Evolutionary conservation across 2,329 filamentous ascomycete genomes (phyloP).

Genomic region (Aspergillus pseudoviridinutans): DNA sequence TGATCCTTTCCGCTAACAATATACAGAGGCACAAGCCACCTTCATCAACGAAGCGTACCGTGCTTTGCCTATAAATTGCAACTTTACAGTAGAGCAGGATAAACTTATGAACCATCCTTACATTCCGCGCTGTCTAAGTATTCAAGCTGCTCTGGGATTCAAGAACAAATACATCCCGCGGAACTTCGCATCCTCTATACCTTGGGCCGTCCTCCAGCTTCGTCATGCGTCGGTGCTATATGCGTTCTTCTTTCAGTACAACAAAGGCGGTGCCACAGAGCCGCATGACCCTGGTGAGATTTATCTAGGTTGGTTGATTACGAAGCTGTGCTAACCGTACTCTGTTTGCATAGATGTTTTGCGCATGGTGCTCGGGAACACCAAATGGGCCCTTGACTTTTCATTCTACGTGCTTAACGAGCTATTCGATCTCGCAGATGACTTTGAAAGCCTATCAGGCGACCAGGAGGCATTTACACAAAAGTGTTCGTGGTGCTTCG

Average conservation of each 20-base stretch:
- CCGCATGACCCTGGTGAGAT: constrained; percentile 56
- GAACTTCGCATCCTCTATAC: constrained; percentile 66
- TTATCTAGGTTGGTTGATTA: not conserved
- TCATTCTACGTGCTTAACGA: constrained; percentile 54
- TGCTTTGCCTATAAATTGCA: constrained; percentile 68
- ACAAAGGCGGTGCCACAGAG: constrained; percentile 47
- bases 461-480: constrained; percentile 36
- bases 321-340: not conserved
- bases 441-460: constrained; percentile 29
- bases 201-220: constrained; percentile 70
- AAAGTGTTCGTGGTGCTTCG: constrained; percentile 25
- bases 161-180: constrained; percentile 59
- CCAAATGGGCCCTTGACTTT: constrained; percentile 72
- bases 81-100: constrained; percentile 78
- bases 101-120: constrained; percentile 67
- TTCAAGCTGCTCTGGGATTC: constrained; percentile 75
- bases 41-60: constrained; percentile 65
- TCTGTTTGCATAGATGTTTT: constrained; percentile 57
- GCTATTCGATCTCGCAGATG: constrained; percentile 44
- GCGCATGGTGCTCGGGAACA: constrained; percentile 67
- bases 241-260: constrained; percentile 63
- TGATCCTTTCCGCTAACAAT: constrained; percentile 11
- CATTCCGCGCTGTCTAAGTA: constrained; percentile 71
- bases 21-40: constrained; percentile 55
- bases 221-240: constrained; percentile 63